phyloP scores from a whole-genome alignment of 1,284 basidiomycete genomes.

The Ceratobasidium theobromae region DNA sequence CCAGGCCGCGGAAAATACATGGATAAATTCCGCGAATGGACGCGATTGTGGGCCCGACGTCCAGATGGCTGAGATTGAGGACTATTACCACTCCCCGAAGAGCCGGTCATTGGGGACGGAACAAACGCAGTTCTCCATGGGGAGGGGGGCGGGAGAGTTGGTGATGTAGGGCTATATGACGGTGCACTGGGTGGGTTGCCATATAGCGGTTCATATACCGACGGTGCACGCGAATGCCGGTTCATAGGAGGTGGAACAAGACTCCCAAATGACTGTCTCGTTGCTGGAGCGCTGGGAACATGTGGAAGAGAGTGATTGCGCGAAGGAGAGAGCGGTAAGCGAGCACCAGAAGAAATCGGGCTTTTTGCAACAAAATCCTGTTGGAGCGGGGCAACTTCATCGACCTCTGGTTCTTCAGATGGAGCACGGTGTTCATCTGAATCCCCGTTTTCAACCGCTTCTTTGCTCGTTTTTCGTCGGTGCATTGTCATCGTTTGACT shows the following conservation, averaged over 20 bases:
- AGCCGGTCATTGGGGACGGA: conserved; percentile 43
- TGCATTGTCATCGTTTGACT: conserved; percentile 39
- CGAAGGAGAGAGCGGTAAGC: conserved; percentile 35
- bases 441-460: conserved; percentile 14
- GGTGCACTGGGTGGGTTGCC: conserved; percentile 23
- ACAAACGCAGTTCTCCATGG: conserved; percentile 42
- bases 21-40: conserved; percentile 89
- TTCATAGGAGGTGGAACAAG: conserved; percentile 29
- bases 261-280: conserved; percentile 35
- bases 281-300: conserved; percentile 15
- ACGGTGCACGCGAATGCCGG: conserved; percentile 20
- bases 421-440: too few species aligned
- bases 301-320: conserved; percentile 36
- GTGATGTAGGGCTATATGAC: conserved; percentile 20
- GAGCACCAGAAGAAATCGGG: conserved; percentile 45
- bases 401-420: conserved; percentile 2
- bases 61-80: conserved; percentile 40
- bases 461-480: conserved; percentile 44
- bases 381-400: conserved; percentile 27
- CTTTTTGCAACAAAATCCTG: conserved; percentile 32
- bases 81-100: conserved; percentile 36
- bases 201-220: conserved; percentile 26
- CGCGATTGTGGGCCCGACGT: conserved; percentile 62
- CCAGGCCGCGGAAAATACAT: conserved; percentile 85
- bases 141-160: conserved; percentile 5